Percentiles rank a stretch among this genome's conserved stretches.
These are phyloP conservation scores for Colletotrichum australisinense DNA, from an alignment of 2,329 filamentous ascomycete genomes.

Conservation along the genomic window DNA sequence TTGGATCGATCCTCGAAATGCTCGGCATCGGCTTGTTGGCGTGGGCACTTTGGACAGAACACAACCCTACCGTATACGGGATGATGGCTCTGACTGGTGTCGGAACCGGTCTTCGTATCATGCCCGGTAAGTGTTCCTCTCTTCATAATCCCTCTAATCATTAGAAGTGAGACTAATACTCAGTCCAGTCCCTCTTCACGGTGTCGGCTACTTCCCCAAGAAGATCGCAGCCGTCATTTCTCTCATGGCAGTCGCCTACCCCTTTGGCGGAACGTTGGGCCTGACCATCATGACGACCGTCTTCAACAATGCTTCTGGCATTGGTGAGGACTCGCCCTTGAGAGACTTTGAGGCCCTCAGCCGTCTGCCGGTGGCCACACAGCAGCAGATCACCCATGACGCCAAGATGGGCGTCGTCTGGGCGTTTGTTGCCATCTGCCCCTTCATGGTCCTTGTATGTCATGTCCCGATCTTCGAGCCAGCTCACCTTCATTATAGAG, in stretches of 20 bases:
- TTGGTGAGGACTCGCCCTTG: conserved; percentile 39
- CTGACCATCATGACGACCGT: conserved; percentile 76
- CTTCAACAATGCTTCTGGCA: conserved; percentile 68
- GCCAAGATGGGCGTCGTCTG: conserved; percentile 71
- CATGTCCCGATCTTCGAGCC: too few species aligned
- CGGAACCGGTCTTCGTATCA: conserved; percentile 73
- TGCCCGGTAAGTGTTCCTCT: conserved; percentile 55
- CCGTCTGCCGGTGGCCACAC: conserved; percentile 46
- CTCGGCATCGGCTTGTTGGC: conserved; percentile 68
- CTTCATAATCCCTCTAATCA: too few species aligned
- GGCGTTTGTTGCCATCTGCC: conserved; percentile 71
- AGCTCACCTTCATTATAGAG: too few species aligned
- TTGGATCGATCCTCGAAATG: conserved; percentile 67
- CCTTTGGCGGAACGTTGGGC: conserved; percentile 73
- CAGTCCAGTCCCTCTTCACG: conserved; percentile 65
- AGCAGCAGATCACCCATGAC: conserved; percentile 51
- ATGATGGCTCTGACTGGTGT: conserved; percentile 75
- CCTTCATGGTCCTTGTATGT: conserved; percentile 62
- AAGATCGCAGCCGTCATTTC: conserved; percentile 69
- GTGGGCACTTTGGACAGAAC: conserved; percentile 63
- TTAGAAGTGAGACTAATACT: background rate
- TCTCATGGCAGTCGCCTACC: conserved; percentile 68
- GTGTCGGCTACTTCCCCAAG: conserved; percentile 69
- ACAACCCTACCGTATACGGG: conserved; percentile 65
- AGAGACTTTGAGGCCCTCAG: conserved; percentile 50